Evolutionary conservation across 148 eudicot species (phyloP), one percentile per base, ranked within the genome.

Genomic region (Rhododendron griersonianum): DNA sequence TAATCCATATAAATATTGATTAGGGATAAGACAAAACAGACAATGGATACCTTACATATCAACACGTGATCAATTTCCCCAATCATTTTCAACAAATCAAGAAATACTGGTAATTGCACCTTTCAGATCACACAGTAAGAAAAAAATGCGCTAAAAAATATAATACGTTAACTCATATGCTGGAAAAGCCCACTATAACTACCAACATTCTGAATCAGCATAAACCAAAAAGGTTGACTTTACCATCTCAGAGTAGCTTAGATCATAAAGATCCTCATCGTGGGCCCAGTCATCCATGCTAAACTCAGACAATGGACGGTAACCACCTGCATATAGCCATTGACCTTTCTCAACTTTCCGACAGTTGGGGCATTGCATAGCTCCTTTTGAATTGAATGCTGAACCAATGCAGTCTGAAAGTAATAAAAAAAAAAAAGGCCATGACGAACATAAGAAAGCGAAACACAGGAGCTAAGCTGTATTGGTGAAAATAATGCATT

Each of bases 281-380:
- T 92, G 98, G 76, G 91, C 86, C 96, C 93, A 95, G 73, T 97
- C 98, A 81, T 95, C 98, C 87, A 93, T 88, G 87, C 85, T 93
- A 67, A 93, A 82, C 78, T 96, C 98, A 1, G 93, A 85, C 86
- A 92, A 87, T 11, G 95, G 90, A 81, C 98, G 98, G 86, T 91
- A 88, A 87, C 94, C 95, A 86, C 89, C 90, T 59, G 94, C 96
- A 92, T 87, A 97, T 47, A 94, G 96, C 99, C 99, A 97, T 84
- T 93, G 99, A 67, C 99, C 99, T 89, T 97, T 97, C 92, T 97
- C 99, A 89, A 94, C 89, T 88, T 97, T 93, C 83, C 99, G 94
- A 89, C 99, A 97, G 88, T 97, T 97, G 76, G 99, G 99, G 89
- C 99, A 97, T 89, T 94, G 98, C 99, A 97, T 97, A 63, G 91